These are phyloP conservation scores for Suillus sp. DNA, from an alignment of 768 basidiomycete species.

Conservation along the genomic window DNA sequence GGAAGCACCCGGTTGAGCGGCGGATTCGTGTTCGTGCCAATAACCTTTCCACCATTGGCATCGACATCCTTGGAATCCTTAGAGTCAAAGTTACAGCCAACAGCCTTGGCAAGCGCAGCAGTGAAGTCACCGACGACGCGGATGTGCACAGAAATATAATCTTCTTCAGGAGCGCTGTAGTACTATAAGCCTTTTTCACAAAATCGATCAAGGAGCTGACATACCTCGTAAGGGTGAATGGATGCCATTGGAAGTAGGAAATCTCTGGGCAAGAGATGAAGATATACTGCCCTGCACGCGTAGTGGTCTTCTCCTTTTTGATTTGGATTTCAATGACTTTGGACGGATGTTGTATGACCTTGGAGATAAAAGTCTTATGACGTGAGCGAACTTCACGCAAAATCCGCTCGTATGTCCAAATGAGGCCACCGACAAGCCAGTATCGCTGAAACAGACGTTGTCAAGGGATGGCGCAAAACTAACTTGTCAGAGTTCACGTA, in stretches of 20 bases:
- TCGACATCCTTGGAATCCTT: slow-evolving; percentile 49
- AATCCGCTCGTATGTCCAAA: slow-evolving; percentile 87
- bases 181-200: neutral
- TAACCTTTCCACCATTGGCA: slow-evolving; percentile 55
- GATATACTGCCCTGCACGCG: slow-evolving; percentile 89
- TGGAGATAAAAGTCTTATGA: slow-evolving; percentile 90
- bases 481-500: slow-evolving; percentile 38
- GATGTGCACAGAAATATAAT: slow-evolving; percentile 93
- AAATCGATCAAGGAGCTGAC: slow-evolving; percentile 12
- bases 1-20: slow-evolving; percentile 77
- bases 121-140: slow-evolving; percentile 94
- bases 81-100: slow-evolving; percentile 81
- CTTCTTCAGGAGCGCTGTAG: slow-evolving; percentile 86
- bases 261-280: slow-evolving; percentile 90
- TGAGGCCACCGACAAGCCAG: slow-evolving; percentile 84
- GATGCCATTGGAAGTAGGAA: slow-evolving; percentile 96
- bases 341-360: slow-evolving; percentile 94
- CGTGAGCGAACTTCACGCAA: slow-evolving; percentile 90
- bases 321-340: slow-evolving; percentile 95
- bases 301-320: slow-evolving; percentile 90
- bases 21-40: slow-evolving; percentile 57
- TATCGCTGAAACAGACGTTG: slow-evolving; percentile 57
- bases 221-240: slow-evolving; percentile 89
- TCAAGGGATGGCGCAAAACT: slow-evolving; percentile 12
- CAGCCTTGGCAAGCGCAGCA: slow-evolving; percentile 69